phyloP scores from a whole-genome alignment of 148 eudicot species.

The Tetragonia tetragonoides region DNA sequence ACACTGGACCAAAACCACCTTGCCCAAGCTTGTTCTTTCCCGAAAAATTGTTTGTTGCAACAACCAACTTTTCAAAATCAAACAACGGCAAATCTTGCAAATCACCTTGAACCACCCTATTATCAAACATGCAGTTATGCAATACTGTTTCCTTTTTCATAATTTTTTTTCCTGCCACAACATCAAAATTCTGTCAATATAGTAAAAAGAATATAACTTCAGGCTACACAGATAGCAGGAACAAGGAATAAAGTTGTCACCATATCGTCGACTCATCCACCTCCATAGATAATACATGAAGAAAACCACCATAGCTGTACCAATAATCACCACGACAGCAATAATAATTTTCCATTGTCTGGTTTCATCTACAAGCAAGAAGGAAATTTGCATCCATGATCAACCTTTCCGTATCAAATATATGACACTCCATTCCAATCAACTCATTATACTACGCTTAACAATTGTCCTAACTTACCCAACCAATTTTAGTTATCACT shows the following conservation, averaged over 20 bases:
- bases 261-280: constrained; percentile 17
- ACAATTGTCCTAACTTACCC: neutral
- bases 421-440: neutral
- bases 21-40: constrained; percentile 35
- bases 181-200: neutral
- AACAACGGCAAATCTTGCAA: constrained; percentile 39
- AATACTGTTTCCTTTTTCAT: neutral
- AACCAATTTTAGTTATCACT: neutral
- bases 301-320: neutral
- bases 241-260: neutral
- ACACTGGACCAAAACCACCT: constrained; percentile 13
- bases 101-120: neutral
- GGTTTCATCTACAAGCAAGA: constrained; percentile 7
- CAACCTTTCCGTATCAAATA: neutral
- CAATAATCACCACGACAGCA: constrained; percentile 11
- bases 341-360: constrained; percentile 5
- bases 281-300: constrained; percentile 13
- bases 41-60: constrained; percentile 43
- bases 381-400: neutral
- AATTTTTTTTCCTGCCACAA: neutral
- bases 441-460: neutral
- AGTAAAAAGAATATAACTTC: neutral
- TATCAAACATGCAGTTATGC: neutral
- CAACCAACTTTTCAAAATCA: constrained; percentile 29
- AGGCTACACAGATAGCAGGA: neutral